Base-by-base conservation (phyloP, 371 early-diverging fungal genomes). In the Apophysomyces elegans region DNA sequence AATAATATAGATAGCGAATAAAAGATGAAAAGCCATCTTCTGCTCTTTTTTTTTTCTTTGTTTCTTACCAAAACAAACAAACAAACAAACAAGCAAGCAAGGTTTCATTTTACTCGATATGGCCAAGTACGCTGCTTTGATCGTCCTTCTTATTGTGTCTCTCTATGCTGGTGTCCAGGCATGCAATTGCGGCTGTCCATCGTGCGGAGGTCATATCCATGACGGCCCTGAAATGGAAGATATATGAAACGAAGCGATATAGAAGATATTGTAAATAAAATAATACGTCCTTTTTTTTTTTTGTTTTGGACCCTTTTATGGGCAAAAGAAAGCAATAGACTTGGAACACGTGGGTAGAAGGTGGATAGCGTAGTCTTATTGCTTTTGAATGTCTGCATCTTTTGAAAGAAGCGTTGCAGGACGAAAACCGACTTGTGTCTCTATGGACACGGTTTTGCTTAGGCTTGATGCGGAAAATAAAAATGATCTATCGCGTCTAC, bases 111-210 rank as follows among this genome's bases (percentile, higher is more conserved):
- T 50, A 21, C 21, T 50, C 21, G 9, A 16, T 50, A 18, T 21
- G 8, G 21, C 21, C n/a, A 16, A 50, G 21, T 50, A 21, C 8
- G 21, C 21, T 5, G 5, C 21, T 4, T 26, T 50, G 18, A 2
- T 50, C 54, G 8, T 50, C 11, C 8, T 50, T 26, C 21, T 50
- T 11, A 11, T 50, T 6, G 16, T 26, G 18, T 21, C 21, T 9
- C 9, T 50, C 8, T 18, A 26, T 21, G 54, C 21, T 21, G 54
- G 54, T 21, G 54, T 21, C 0, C 16, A 8, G 21, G 18, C 54
- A 4, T 50, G 54, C 54, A 50, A 50, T 26, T 50, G 54, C 21
- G 54, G 54, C 21, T 50, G 54, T 11, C 35, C 54, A 9, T 50
- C 54, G 9, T 50, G 54, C 32, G 54, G 54, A 7, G 54, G 54